These are phyloP conservation scores for Annona squamosa DNA, from an alignment of 164 flowering plant genomes.

Conservation along the genomic window DNA sequence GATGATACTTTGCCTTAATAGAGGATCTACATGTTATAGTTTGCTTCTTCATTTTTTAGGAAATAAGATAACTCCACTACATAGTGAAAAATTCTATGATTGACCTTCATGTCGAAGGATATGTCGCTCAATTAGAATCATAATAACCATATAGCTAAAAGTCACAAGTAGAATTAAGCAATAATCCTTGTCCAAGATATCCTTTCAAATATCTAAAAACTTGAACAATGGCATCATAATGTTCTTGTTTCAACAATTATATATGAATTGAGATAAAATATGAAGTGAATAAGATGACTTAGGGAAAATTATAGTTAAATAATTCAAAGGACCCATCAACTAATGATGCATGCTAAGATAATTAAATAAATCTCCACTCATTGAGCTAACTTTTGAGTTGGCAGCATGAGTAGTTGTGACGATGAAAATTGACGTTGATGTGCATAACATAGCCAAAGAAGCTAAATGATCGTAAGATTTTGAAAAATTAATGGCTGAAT, in stretches of 20 bases:
- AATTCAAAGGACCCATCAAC: not conserved
- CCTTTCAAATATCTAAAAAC: not conserved
- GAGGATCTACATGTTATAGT: not conserved
- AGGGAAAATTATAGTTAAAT: not conserved
- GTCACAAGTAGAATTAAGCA: not conserved
- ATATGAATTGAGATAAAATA: not conserved
- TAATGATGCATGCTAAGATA: not conserved
- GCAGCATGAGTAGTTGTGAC: not conserved
- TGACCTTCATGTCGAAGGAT: not conserved
- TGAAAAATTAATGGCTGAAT: too few species aligned
- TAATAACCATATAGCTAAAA: not conserved
- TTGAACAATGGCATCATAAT: not conserved
- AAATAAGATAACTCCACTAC: not conserved
- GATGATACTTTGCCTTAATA: not conserved
- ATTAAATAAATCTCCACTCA: too few species aligned
- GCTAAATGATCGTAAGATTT: too few species aligned
- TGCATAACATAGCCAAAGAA: too few species aligned
- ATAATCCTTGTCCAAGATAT: not conserved
- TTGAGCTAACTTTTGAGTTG: not conserved
- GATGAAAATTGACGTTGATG: too few species aligned
- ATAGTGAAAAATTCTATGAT: not conserved
- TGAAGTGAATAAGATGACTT: not conserved
- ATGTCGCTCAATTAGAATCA: not conserved
- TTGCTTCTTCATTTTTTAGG: not conserved
- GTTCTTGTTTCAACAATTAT: not conserved